Conservation (phyloP, 345 rosid genomes). For the Zanthoxylum bungeanum region DNA sequence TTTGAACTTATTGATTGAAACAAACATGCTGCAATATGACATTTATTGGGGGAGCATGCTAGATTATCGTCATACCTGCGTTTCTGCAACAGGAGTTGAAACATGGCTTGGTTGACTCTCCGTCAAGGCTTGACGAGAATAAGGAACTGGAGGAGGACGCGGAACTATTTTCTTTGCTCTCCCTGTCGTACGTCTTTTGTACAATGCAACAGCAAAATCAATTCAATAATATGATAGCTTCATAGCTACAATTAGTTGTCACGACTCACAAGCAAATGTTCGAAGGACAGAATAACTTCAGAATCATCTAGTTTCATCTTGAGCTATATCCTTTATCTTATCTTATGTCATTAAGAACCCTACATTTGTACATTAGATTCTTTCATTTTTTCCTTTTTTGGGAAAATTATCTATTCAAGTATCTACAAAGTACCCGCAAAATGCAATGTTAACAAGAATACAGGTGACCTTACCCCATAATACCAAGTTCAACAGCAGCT, state of each 20-base stretch:
- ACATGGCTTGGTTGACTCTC: conserved; percentile 20
- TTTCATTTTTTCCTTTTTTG: too few species aligned
- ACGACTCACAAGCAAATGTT: neutral
- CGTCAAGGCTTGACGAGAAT: conserved; percentile 23
- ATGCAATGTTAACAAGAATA: neutral
- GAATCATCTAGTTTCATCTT: neutral
- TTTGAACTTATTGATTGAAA: neutral
- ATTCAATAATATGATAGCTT: neutral
- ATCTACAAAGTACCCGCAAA: neutral
- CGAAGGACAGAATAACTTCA: neutral
- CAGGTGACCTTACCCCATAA: conserved; percentile 53
- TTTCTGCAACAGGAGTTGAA: conserved; percentile 21
- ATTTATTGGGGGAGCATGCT: neutral
- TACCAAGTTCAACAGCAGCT: conserved; percentile 53
- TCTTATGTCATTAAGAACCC: too few species aligned
- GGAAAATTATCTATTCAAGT: neutral
- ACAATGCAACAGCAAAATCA: conserved; percentile 2
- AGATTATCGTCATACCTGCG: conserved; percentile 37
- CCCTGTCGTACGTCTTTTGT: conserved; percentile 41
- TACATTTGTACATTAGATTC: too few species aligned
- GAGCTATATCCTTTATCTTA: neutral
- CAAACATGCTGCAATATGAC: neutral
- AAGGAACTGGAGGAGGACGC: conserved; percentile 62
- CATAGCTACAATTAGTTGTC: too few species aligned
- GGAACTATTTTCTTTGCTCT: conserved; percentile 49